A percentile compares a stretch with the other conserved stretches of the same genome.
Conservation (phyloP, 78 protist species). For the Tieghemostelium lacteum region DNA sequence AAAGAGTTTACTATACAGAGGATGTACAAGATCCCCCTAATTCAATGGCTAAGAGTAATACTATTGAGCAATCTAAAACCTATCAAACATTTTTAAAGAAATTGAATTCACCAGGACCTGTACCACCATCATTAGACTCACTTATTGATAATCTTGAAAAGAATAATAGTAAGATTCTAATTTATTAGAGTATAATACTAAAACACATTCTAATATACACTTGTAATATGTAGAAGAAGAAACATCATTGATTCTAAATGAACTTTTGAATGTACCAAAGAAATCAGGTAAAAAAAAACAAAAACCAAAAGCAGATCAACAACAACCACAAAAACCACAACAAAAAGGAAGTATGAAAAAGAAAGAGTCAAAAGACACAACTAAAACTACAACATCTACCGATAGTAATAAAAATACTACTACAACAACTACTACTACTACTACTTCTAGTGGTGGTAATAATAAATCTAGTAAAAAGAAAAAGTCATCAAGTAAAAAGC, state of each 20-base stretch:
- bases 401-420: neutral
- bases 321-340: neutral
- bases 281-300: too few relatives aligned
- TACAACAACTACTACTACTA: neutral
- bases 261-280: neutral
- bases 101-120: conserved; percentile 23
- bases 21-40: conserved; percentile 1
- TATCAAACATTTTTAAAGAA: conserved; percentile 36
- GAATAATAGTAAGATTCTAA: neutral
- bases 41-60: neutral
- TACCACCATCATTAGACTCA: conserved; percentile 7
- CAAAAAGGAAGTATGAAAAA: neutral
- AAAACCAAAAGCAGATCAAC: too few relatives aligned
- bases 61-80: conserved; percentile 44
- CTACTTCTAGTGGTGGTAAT: too few relatives aligned
- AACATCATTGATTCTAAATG: neutral
- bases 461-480: too few relatives aligned
- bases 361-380: neutral
- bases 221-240: neutral
- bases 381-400: neutral
- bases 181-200: too few relatives aligned
- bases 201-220: too few relatives aligned
- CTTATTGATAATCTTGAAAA: neutral
- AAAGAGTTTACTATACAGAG: neutral
- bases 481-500: too few relatives aligned